Conservation (phyloP, 257 asterid species). For the Solanum ahanhuiri region DNA sequence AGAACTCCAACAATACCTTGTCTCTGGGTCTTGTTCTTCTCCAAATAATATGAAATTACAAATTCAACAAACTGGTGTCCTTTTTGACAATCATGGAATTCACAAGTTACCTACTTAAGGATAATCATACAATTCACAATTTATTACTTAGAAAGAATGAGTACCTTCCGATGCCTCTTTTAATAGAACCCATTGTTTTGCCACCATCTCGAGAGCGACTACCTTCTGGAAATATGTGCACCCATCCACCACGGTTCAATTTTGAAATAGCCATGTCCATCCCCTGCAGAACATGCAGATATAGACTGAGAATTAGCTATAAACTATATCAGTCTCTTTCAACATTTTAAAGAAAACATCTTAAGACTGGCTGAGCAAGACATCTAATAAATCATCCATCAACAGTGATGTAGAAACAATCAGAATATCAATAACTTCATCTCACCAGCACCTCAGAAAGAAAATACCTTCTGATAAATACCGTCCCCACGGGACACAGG, state of each 20-base stretch:
- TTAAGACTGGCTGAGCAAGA: not conserved
- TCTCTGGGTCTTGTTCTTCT: not conserved
- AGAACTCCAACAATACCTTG: not conserved
- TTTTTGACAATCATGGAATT: not conserved
- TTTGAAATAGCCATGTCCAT: constrained; percentile 91
- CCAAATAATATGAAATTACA: not conserved
- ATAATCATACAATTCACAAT: not conserved
- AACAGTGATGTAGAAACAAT: not conserved
- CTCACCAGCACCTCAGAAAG: not conserved
- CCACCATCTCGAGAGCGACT: constrained; percentile 96
- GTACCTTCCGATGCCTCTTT: constrained; percentile 85
- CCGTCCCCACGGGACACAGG: constrained; percentile 91
- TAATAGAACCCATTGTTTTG: constrained; percentile 58
- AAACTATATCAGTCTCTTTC: not conserved
- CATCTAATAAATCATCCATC: not conserved
- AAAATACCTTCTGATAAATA: constrained; percentile 71
- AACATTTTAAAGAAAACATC: not conserved
- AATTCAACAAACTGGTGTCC: not conserved
- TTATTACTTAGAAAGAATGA: not conserved
- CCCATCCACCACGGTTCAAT: constrained; percentile 87
- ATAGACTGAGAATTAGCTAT: not conserved
- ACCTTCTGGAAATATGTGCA: constrained; percentile 95
- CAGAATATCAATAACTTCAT: not conserved
- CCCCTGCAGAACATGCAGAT: constrained; percentile 33
- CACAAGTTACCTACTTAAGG: not conserved